Base-by-base conservation (phyloP, 495 filamentous ascomycete genomes). In the Pyronema domesticum region DNA sequence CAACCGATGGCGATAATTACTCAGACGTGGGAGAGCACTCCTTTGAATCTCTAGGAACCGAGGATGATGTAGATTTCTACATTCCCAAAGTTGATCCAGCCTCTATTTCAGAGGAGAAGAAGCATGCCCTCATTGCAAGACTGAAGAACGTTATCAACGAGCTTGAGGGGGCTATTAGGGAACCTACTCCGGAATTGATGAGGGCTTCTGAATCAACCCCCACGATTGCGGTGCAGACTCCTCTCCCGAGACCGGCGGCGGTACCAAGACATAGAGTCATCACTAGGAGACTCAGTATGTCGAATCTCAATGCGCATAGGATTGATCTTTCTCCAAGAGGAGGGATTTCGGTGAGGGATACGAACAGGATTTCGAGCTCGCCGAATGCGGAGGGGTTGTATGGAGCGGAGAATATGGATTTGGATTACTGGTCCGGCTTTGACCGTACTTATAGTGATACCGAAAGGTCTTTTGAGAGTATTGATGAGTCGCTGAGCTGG, bases 331-430 rank as follows among this genome's bases (percentile, higher is more conserved):
- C 39, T 1, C 47, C 47, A n/a, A 35, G 35, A 14, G 23, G 10
- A 11, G n/a, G 13, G 4, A 53, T 35, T n/a, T 17, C 47, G 18
- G 9, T 13, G 30, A 47, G 18, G 23, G 18, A 34, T 10, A 50
- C 3, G 7, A 34, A 19, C 11, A 9, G 30, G 30, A 9, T 36
- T 13, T 50, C 23, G 23, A 30, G 2, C 23, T 30, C 47, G 5
- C 47, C 47, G 23, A 34, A 11, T 50, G 47, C 37, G 11, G 50
- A 53, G 39, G 50, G 50, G 3, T 33, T 53, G 10, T 53, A 53
- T 43, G 50, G 50, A 1, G 50, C 50, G 11, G 50, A 53, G 15
- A 53, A 40, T 19, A 37, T 53, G 7, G 50, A 53, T 18, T 14
- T 13, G 11, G 37, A 43, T 33, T 53, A 40, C 14, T 53, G 50